Evolutionary conservation across 495 filamentous ascomycete species (phyloP).

Genomic region (Daldinia concentrica): DNA sequence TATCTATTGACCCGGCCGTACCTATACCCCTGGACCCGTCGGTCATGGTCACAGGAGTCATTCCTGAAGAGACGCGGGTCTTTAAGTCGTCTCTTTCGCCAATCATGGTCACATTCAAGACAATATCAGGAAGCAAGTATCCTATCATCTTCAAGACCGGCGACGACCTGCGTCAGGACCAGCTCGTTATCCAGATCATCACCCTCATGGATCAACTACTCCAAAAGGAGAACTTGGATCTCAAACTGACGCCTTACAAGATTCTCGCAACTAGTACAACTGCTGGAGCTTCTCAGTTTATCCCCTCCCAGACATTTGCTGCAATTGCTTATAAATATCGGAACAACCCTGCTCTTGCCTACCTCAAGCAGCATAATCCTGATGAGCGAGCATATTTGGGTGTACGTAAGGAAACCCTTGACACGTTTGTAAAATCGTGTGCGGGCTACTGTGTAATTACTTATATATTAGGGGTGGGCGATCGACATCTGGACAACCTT

Average conservation of each 20-base stretch:
- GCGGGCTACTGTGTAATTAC: conserved; percentile 99
- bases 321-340: conserved; percentile 82
- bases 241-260: conserved; percentile 94
- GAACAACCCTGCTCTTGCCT: conserved; percentile 75
- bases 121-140: conserved; percentile 77
- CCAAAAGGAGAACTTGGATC: conserved; percentile 94
- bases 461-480: conserved; percentile 96
- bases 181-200: conserved; percentile 98
- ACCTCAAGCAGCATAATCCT: conserved; percentile 89
- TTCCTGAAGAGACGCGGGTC: conserved; percentile 85
- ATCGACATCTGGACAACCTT: conserved; percentile 95
- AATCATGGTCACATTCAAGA: conserved; percentile 90
- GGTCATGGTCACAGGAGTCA: conserved; percentile 77
- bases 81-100: conserved; percentile 96
- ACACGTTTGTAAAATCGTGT: conserved; percentile 94
- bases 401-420: conserved; percentile 90
- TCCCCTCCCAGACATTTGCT: conserved; percentile 84
- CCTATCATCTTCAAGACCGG: conserved; percentile 97
- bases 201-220: conserved; percentile 97
- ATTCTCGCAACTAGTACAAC: conserved; percentile 91
- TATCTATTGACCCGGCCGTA: conserved; percentile 83
- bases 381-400: conserved; percentile 84
- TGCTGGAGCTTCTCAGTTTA: conserved; percentile 91
- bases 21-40: conserved; percentile 90
- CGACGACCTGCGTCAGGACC: conserved; percentile 96